phyloP scores from a whole-genome alignment of 1,284 basidiomycete genomes.

The Trichosporon ovoides region DNA sequence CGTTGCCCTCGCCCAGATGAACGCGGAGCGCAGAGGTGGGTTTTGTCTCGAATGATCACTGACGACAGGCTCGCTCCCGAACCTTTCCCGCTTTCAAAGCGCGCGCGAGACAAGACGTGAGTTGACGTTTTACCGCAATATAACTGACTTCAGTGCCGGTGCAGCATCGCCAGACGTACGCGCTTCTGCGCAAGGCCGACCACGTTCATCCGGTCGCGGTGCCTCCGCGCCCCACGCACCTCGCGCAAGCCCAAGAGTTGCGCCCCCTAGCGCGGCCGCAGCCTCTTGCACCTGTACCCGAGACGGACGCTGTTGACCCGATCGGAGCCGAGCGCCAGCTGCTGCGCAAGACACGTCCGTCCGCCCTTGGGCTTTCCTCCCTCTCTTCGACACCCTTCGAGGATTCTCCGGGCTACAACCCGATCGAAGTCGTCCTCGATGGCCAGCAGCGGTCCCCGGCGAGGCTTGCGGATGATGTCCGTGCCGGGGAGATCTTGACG shows the following conservation, averaged over 20 bases:
- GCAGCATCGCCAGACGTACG: background rate
- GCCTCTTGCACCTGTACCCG: background rate
- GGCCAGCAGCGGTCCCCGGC: background rate
- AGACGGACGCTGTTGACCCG: background rate
- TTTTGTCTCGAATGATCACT: background rate
- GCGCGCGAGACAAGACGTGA: background rate
- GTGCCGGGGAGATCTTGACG: background rate
- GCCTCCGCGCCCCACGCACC: no score
- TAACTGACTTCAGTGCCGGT: background rate
- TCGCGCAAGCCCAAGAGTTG: no score
- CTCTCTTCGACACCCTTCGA: background rate
- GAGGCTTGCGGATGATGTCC: background rate
- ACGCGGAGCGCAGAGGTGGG: background rate
- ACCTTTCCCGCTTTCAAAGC: background rate
- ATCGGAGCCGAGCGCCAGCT: conserved; percentile 14
- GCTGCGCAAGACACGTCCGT: background rate
- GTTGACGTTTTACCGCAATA: background rate
- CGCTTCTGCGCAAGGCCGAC: background rate
- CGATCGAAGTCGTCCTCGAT: conserved; percentile 9
- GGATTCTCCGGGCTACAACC: background rate
- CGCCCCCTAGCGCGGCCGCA: background rate
- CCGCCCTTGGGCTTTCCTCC: background rate
- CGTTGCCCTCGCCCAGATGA: background rate
- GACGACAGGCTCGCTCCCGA: conserved; percentile 1
- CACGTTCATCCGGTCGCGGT: background rate